Conservation (phyloP, 1,284 basidiomycete species). For the Cutaneotrichosporon spelunceum region DNA sequence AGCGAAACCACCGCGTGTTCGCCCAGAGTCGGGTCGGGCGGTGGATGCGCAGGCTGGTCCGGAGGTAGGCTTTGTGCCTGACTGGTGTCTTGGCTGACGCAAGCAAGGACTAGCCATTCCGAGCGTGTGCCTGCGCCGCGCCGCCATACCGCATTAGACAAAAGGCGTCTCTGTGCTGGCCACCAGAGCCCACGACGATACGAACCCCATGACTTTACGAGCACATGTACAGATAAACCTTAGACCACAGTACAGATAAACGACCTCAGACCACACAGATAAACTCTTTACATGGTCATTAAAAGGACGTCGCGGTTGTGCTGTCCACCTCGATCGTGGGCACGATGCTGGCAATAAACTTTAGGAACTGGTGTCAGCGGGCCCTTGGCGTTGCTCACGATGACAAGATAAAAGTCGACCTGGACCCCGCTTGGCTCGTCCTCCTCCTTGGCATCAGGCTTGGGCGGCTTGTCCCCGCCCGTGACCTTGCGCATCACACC, state of each 20-base stretch:
- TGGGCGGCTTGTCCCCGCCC: slow-evolving; percentile 50
- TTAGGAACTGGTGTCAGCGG: slow-evolving; percentile 64
- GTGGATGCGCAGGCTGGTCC: slow-evolving; percentile 6
- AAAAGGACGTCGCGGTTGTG: slow-evolving; percentile 27
- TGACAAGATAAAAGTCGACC: slow-evolving; percentile 91
- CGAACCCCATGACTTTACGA: background rate
- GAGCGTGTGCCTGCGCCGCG: background rate
- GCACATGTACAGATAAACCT: too few species aligned
- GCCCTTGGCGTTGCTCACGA: slow-evolving; percentile 49
- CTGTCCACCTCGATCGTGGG: slow-evolving; percentile 76
- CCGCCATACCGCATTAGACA: background rate
- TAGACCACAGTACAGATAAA: background rate
- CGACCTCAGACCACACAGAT: background rate
- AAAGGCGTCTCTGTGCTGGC: too few species aligned
- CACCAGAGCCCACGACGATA: too few species aligned
- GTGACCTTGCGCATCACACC: slow-evolving; percentile 68
- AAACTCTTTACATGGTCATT: slow-evolving; percentile 9
- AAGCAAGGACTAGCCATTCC: background rate
- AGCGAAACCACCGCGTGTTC: slow-evolving; percentile 9
- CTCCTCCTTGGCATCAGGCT: slow-evolving; percentile 48
- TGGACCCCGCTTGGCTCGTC: slow-evolving; percentile 80
- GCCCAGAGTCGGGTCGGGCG: background rate
- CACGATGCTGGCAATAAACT: slow-evolving; percentile 74
- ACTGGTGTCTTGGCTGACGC: background rate
- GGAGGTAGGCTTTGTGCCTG: background rate